Conservation (phyloP, 2,329 filamentous ascomycete species). For the Paraphaeosphaeria minitans region DNA sequence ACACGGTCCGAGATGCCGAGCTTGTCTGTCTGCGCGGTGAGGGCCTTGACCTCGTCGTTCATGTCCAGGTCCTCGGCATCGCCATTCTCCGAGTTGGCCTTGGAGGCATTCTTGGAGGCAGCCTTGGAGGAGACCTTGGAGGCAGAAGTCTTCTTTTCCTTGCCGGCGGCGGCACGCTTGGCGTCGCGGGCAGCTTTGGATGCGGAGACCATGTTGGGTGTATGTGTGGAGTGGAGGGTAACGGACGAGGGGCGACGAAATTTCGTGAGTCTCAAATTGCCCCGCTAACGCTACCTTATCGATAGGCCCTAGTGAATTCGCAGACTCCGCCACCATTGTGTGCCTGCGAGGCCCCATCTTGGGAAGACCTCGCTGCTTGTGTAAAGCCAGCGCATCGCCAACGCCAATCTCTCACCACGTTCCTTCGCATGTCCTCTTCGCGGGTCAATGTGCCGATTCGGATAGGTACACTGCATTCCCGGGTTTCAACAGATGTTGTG, state of each 20-base stretch:
- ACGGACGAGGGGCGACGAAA: slow-evolving; percentile 17
- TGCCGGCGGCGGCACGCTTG: slow-evolving; percentile 70
- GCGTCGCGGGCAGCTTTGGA: slow-evolving; percentile 71
- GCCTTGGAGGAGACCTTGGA: slow-evolving; percentile 74
- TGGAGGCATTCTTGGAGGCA: slow-evolving; percentile 65
- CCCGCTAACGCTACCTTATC: slow-evolving; percentile 14
- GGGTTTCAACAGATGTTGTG: too few relatives aligned
- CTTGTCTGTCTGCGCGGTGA: slow-evolving; percentile 93
- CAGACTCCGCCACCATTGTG: background rate
- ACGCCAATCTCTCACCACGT: too few relatives aligned
- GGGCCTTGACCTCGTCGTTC: slow-evolving; percentile 80
- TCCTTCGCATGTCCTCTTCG: too few relatives aligned
- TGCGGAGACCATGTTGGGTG: slow-evolving; percentile 66
- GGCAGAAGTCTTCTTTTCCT: slow-evolving; percentile 74
- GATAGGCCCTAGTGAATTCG: slow-evolving; percentile 8
- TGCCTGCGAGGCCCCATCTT: background rate
- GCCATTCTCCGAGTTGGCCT: slow-evolving; percentile 70
- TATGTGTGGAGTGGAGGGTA: slow-evolving; percentile 16
- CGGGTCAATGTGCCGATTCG: too few relatives aligned
- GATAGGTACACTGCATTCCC: too few relatives aligned
- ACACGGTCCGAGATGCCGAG: slow-evolving; percentile 96
- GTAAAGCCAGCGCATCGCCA: background rate
- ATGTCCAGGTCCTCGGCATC: slow-evolving; percentile 71
- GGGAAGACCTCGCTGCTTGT: background rate
- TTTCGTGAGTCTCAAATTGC: slow-evolving; percentile 14